Conservation (phyloP, 2,329 filamentous ascomycete species). For the Colletotrichum tropicale region DNA sequence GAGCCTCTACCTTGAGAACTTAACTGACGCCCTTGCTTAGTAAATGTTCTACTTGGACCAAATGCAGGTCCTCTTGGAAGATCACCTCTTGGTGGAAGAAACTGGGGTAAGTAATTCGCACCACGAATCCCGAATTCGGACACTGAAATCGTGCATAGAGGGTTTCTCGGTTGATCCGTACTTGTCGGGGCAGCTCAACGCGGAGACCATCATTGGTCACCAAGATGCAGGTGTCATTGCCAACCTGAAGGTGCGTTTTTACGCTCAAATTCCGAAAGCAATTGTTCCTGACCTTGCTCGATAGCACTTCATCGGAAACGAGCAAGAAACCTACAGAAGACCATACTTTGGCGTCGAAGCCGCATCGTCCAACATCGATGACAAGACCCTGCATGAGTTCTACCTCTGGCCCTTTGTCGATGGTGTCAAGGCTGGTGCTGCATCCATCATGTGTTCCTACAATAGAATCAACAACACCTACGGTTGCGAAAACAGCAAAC, state of each 20-base stretch:
- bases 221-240: constrained; percentile 66
- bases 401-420: constrained; percentile 77
- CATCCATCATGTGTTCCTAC: constrained; percentile 67
- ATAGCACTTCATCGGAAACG: constrained; percentile 73
- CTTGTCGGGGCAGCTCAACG: constrained; percentile 52
- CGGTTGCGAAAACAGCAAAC: constrained; percentile 71
- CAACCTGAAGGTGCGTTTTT: constrained; percentile 39
- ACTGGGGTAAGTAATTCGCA: constrained; percentile 27
- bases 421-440: constrained; percentile 65
- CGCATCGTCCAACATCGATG: constrained; percentile 63
- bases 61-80: constrained; percentile 36
- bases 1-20: fast-evolving
- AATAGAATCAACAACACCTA: constrained; percentile 76
- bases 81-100: constrained; percentile 32
- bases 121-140: too few relatives aligned
- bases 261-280: too few relatives aligned
- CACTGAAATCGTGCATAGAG: constrained; percentile 25
- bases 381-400: constrained; percentile 64
- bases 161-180: constrained; percentile 58
- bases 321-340: constrained; percentile 77
- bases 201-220: constrained; percentile 51
- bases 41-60: constrained; percentile 36
- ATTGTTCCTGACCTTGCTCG: too few relatives aligned
- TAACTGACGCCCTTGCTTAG: background rate
- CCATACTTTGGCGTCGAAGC: constrained; percentile 49